Evolutionary conservation across 2,329 filamentous ascomycete genomes (phyloP), one percentile per base, ranked within the genome.

Genomic region (Albifimbria verrucaria): DNA sequence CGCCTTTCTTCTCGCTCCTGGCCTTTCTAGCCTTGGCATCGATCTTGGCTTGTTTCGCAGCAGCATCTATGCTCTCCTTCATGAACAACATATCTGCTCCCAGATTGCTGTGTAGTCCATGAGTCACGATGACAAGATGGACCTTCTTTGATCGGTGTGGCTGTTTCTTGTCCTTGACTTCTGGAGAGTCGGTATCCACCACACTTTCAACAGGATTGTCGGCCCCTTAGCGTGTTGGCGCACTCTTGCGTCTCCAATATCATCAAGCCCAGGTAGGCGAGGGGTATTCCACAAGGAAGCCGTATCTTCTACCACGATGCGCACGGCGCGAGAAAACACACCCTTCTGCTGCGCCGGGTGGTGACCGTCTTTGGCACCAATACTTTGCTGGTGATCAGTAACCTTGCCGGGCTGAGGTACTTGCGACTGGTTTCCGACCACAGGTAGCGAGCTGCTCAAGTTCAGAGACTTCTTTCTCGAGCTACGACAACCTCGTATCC

Each of bases 41-140:
- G 48, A 84, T 74, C 61, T 87, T 86, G 24, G 90, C 88, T 66
- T 93, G 85, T 62, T 78, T 87, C 4, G 87, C 88, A 3, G 90
- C 86, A 24, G 86, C 85, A 72, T 99, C 94, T 57, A 99, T 97
- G 70, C 91, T 96, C 72, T 99, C 94, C 67, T 99, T 99, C 68
- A 99, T 74, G 67, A 90, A 99, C 20, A 99, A 77, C 94, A 99
- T 96, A 68, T 99, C 94, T 21, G 92, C 89, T 5, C 94, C 91
- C 12, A 97, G 79, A 68, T 99, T 99, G 71, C 93, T 96, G 70
- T 99, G 94, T 57, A 99, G 72, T 0, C 94, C 94, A 73, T 99
- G 94, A 0, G 94, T 97, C 48, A 99, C 73, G 28, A 99, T 79
- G 22, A 99, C 94, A 42, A 99, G 76, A 67, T 99, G 94, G 2